These are phyloP conservation scores for Agapanthus africanus DNA, from an alignment of 106 monocot species.

Conservation along the genomic window DNA sequence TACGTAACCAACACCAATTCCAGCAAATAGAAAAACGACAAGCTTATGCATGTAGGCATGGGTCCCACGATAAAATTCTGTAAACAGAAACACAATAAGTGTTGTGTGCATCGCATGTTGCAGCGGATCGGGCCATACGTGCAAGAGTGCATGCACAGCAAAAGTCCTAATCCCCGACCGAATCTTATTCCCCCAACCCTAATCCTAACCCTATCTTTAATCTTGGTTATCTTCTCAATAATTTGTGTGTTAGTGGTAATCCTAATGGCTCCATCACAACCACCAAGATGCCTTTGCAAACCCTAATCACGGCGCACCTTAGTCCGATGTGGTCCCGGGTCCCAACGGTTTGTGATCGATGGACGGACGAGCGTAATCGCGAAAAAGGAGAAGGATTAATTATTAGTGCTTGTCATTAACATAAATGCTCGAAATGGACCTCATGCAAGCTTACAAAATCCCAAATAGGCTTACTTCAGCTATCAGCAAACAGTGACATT, in stretches of 20 bases:
- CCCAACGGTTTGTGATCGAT: not conserved
- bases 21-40: not conserved
- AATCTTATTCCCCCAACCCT: not conserved
- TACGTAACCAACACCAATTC: not conserved
- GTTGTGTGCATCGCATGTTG: not conserved
- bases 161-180: not conserved
- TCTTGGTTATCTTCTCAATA: not conserved
- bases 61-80: too few relatives aligned
- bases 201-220: not conserved
- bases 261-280: constrained; percentile 1
- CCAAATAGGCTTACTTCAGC: not conserved
- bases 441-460: not conserved
- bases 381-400: not conserved
- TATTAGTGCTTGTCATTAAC: constrained; percentile 8
- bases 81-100: not conserved
- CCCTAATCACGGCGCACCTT: not conserved
- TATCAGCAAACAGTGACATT: not conserved
- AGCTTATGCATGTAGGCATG: too few relatives aligned
- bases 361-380: not conserved
- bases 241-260: constrained; percentile 7
- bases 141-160: not conserved
- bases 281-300: not conserved
- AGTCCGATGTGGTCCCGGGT: not conserved
- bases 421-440: not conserved
- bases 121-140: not conserved